Evolutionary conservation across 1,284 basidiomycete genomes (phyloP).

Genomic region (Tylopilus orsonianus): DNA sequence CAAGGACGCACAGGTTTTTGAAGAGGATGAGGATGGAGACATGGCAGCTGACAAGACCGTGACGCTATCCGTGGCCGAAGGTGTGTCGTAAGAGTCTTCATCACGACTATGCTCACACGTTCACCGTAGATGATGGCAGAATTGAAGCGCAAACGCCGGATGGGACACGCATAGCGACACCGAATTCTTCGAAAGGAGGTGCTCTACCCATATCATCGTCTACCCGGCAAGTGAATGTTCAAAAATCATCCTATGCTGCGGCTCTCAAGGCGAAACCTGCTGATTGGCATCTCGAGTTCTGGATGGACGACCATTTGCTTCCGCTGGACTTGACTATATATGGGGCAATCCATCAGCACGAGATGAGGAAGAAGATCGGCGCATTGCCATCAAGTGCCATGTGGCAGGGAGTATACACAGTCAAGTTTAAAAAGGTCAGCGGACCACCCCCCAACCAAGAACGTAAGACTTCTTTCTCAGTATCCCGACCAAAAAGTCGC

Average conservation of each 20-base stretch:
- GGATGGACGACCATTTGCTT: conserved; percentile 82
- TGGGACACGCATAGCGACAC: conserved; percentile 91
- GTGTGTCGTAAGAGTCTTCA: conserved; percentile 39
- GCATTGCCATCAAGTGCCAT: conserved; percentile 67
- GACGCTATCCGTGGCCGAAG: conserved; percentile 79
- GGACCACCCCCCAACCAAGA: conserved; percentile 74
- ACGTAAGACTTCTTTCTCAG: conserved; percentile 39
- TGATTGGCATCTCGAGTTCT: conserved; percentile 97
- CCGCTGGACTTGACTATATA: conserved; percentile 92
- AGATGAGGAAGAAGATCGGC: conserved; percentile 68
- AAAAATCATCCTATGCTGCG: conserved; percentile 84
- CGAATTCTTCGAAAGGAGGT: conserved; percentile 51
- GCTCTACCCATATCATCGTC: conserved; percentile 36
- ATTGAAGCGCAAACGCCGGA: conserved; percentile 96
- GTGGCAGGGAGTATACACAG: conserved; percentile 87
- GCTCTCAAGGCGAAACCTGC: conserved; percentile 89
- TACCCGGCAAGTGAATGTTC: conserved; percentile 45
- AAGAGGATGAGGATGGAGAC: conserved; percentile 73
- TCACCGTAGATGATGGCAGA: conserved; percentile 73
- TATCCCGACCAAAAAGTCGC: conserved; percentile 19
- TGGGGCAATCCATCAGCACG: conserved; percentile 90
- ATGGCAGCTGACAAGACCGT: conserved; percentile 79
- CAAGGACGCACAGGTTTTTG: conserved; percentile 51
- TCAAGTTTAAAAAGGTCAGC: conserved; percentile 90
- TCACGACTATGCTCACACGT: conserved; percentile 11